phyloP scores from a whole-genome alignment of 2,329 filamentous ascomycete species.

The Cryphonectria radicalis region DNA sequence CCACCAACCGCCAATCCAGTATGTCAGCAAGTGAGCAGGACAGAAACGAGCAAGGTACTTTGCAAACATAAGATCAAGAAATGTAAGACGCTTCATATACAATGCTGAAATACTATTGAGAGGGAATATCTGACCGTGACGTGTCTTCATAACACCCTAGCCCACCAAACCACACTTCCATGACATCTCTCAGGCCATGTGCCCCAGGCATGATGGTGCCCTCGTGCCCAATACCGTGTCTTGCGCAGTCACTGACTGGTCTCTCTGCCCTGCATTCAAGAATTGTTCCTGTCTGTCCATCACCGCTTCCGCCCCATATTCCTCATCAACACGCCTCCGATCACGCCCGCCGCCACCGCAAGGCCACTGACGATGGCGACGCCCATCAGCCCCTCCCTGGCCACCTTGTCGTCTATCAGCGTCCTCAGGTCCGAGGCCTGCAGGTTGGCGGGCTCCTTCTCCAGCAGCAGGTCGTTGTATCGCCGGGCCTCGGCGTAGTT shows the following conservation, averaged over 20 bases:
- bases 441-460: constrained; percentile 88
- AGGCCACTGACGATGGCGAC: constrained; percentile 94
- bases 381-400: constrained; percentile 90
- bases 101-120: constrained; percentile 1
- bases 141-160: neutral
- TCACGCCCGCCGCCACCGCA: constrained; percentile 88
- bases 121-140: neutral
- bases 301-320: constrained; percentile 68
- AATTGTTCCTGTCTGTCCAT: constrained; percentile 13
- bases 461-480: constrained; percentile 91
- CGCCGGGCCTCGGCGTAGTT: constrained; percentile 94
- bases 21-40: neutral
- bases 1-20: neutral
- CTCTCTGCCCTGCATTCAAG: neutral
- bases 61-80: neutral
- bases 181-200: neutral
- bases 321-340: constrained; percentile 84
- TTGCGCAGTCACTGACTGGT: neutral
- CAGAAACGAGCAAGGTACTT: no score
- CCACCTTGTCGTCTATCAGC: constrained; percentile 94
- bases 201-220: neutral
- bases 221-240: neutral
- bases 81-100: neutral
- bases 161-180: neutral
- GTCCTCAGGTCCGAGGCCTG: constrained; percentile 85